These are phyloP conservation scores for Ophiostoma australiae DNA, from an alignment of 2,329 filamentous ascomycete species.

Conservation along the genomic window DNA sequence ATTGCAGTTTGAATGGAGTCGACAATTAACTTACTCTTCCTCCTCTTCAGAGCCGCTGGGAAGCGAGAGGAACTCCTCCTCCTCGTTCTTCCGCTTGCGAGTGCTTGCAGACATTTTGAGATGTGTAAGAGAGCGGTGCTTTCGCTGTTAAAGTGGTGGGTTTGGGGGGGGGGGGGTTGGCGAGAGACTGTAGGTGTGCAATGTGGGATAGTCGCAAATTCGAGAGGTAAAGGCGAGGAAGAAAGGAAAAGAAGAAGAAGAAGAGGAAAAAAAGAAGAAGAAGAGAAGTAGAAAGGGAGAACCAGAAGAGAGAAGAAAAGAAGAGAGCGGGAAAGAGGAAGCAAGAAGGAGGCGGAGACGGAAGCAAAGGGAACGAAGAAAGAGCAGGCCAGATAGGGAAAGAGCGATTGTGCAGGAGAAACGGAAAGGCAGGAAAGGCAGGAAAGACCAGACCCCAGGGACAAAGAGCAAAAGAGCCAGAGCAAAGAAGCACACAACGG, in stretches of 20 bases:
- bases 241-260: conserved; percentile 20
- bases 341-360: conserved; percentile 14
- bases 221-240: conserved; percentile 16
- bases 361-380: neutral
- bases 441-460: neutral
- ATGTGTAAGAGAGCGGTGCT: conserved; percentile 18
- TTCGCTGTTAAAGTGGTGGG: conserved; percentile 23
- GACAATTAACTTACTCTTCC: conserved; percentile 46
- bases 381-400: conserved; percentile 12
- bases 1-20: conserved; percentile 11
- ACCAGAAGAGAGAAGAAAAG: conserved; percentile 22
- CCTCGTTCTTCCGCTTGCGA: conserved; percentile 50
- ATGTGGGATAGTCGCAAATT: neutral
- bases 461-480: conserved; percentile 11
- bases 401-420: conserved; percentile 4
- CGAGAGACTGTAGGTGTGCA: neutral
- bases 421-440: neutral
- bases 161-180: conserved; percentile 10
- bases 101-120: conserved; percentile 39
- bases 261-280: conserved; percentile 28
- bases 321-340: neutral
- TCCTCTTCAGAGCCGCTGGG: conserved; percentile 50
- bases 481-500: conserved; percentile 16
- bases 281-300: conserved; percentile 26
- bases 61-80: conserved; percentile 52